Evolutionary conservation across 768 basidiomycete species (phyloP), one percentile per base, ranked within the genome.

Genomic region (Agrocybe chaxingu): DNA sequence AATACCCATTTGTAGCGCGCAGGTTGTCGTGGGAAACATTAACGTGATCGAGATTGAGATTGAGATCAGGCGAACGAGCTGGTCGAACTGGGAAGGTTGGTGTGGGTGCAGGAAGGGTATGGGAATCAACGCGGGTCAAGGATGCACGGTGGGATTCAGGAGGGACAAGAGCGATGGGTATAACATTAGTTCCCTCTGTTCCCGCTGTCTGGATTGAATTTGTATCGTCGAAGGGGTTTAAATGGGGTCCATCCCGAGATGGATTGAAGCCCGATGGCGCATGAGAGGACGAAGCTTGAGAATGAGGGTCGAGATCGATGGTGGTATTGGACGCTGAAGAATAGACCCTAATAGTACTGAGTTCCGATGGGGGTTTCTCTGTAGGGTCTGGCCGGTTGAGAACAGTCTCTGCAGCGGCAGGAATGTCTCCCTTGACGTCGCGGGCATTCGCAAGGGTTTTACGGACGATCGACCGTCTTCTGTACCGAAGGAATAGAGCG

Each of bases 121-220:
- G 59, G 18, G 63, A 50, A 12, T 66, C 65, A 7, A 68, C 65
- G 18, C 54, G 55, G 44, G 67, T 54, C 8, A 64, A 55, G 7
- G 65, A 64, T 36, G 67, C 47, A 37, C 66, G 71, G 32, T 54
- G 65, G 42, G 78, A 75, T 16, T 80, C 80, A 12, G 86, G 80
- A 18, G 85, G 69, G 33, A 92, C 85, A 38, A 92, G 75, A 9
- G 89, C 89, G 52, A 92, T 92, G 53, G 89, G 89, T 51, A 92
- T 92, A 56, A 91, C 89, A 57, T 92, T 92, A 18, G 90, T 88
- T 38, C 81, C 80, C 62, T 88, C 85, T 10, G 89, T 85, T 39
- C 81, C 77, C n/a, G 84, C 81, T 29, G 90, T 92, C 66, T 89
- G 87, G 52, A 92, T 92, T 35, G 89, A 92, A 42, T 86, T 81